Evolutionary conservation across 2,329 filamentous ascomycete genomes (phyloP), one percentile per base, ranked within the genome.

Genomic region (Aspergillus calidoustus): DNA sequence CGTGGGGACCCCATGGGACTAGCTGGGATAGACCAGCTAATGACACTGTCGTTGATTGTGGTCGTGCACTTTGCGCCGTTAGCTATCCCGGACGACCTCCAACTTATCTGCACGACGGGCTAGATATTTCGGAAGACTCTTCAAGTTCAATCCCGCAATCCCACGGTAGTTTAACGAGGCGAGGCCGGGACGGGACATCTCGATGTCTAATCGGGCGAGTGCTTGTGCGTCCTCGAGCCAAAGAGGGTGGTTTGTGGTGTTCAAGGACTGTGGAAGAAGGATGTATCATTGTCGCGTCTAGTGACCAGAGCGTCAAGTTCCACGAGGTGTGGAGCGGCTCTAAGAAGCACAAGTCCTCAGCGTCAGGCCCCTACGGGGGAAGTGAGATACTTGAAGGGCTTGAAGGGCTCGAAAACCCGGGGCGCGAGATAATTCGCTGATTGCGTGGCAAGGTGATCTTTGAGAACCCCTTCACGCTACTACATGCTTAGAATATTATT

Each of bases 221-320:
- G 56, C 47, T 68, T 60, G 61, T 72, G 57, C 72, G 68, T 11
- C 74, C 74, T 7, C 69, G 70, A 61, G 75, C 74, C 62, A 78
- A 82, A 71, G 81, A 87, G 71, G 84, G 84, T 60, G 82, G 82
- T n/a, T 78, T 81, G 51, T 84, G 82, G 76, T 82, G 82, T 64
- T 81, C 79, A 54, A 82, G 87, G 22, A 87, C 85, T 0, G 80
- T 83, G 5, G 84, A 87, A 66, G 91, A 94, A 69, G 92, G 91
- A 0, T 96, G 93, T 73, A 89, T 99, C 67, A 91, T 97, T 19
- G 90, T 99, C 57, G 94, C 93, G 17, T 91, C 92, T 48, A 97
- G 93, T 72, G 93, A 98, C 77, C 89, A 92, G 73, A 96, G 87
- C 69, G 90, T 98, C 76, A 95, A 95, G 73, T 98, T 98, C 71